phyloP scores from a whole-genome alignment of 306 rosid genomes.

The Trifolium repens region DNA sequence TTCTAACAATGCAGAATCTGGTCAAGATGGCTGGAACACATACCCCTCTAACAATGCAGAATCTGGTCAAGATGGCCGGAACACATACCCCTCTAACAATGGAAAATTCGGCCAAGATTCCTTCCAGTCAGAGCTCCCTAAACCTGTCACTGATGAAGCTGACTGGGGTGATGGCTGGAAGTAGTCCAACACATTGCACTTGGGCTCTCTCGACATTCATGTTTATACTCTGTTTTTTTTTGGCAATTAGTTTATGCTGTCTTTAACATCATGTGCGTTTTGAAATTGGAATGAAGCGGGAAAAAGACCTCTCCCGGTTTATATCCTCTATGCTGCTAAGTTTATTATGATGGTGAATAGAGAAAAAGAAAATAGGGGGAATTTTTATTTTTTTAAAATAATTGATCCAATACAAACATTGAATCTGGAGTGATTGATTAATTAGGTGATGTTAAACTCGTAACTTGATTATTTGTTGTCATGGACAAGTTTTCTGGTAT shows the following conservation, averaged over 20 bases:
- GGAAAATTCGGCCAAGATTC: conserved; percentile 44
- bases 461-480: conserved; percentile 7
- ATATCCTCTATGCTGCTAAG: background rate
- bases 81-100: conserved; percentile 1
- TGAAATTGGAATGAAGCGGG: background rate
- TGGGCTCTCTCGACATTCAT: background rate
- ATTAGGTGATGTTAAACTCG: background rate
- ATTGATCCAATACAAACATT: background rate
- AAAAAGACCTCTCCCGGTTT: background rate
- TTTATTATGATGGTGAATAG: conserved; percentile 5
- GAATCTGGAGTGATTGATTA: conserved; percentile 5
- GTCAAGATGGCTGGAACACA: too few species aligned
- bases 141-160: conserved; percentile 60
- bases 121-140: conserved; percentile 42
- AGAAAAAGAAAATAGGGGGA: background rate
- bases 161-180: conserved; percentile 96
- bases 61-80: conserved; percentile 35
- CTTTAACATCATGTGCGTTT: background rate
- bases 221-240: background rate
- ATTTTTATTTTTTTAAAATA: background rate
- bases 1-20: too few species aligned
- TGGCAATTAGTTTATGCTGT: background rate
- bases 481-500: background rate
- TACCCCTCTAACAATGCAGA: conserved; percentile 11
- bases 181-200: conserved; percentile 17